Evolutionary conservation across 1,284 basidiomycete genomes (phyloP), one percentile per base, ranked within the genome.

Genomic region (Boletus smithii): DNA sequence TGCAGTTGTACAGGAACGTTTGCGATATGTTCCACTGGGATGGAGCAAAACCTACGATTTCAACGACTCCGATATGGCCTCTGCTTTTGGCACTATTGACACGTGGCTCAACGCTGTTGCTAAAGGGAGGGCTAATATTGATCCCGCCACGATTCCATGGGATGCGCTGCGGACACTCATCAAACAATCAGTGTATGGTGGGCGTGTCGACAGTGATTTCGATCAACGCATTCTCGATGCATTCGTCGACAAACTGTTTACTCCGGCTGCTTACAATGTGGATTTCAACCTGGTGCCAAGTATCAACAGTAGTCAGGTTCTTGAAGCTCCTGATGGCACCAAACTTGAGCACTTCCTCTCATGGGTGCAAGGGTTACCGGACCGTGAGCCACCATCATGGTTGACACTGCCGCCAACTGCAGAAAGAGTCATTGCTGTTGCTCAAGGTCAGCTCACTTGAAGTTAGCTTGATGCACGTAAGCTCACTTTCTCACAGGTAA

Each of bases 21-120:
- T 97, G 20, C 89, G 95, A 34, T 97, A 97, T 65, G 88, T 88
- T 8, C 95, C 95, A 5, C 75, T 98, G 20, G 94, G 95, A 1
- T 98, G 94, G 92, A 93, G 88, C 63, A 93, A 97, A 71, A 77
- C 79, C 1, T 97, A 97, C 69, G 95, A 97, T 67, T 97, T 97
- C 79, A 97, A 97, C 68, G 93, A 97, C 65, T 95, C 95, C 5
- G 95, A 98, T 63, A 88, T 95, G 79, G 81, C 86, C n/a, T 88
- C 94, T 10, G 93, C 94, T 0, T 87, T 92, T 66, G 80, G 79
- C 39, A 95, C 91, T 10, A 95, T 97, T 63, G 93, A 97, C 62
- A 76, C 83, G 1, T 97, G 94, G 92, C 75, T 97, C 45, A 79
- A 76, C 46, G 69, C 79, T 0, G 76, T 88, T 41, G 85, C 93